phyloP scores from a whole-genome alignment of 108 stramenopile genomes.

The Conticribra guillardii region DNA sequence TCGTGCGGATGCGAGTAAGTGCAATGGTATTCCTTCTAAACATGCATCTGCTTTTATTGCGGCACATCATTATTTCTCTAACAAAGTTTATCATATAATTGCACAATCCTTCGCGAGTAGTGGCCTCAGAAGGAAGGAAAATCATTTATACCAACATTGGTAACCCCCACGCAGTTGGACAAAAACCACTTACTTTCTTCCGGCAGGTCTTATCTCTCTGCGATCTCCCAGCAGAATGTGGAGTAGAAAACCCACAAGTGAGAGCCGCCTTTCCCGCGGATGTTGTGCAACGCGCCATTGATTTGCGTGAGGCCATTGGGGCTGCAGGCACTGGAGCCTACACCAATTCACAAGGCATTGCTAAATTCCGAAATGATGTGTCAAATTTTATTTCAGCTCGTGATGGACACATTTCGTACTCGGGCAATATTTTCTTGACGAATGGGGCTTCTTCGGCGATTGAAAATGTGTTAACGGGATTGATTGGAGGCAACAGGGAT shows the following conservation, averaged over 20 bases:
- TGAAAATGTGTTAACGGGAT: conserved; percentile 67
- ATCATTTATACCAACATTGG: conserved; percentile 92
- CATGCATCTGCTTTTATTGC: too few relatives aligned
- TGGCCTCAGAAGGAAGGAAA: conserved; percentile 64
- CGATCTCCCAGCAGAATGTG: conserved; percentile 77
- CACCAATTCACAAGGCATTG: conserved; percentile 76
- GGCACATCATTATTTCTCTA: not conserved
- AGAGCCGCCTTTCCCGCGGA: conserved; percentile 64
- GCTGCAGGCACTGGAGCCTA: conserved; percentile 79
- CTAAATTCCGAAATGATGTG: conserved; percentile 74
- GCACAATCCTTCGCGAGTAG: not conserved
- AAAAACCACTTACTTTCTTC: conserved; percentile 85
- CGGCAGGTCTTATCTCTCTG: conserved; percentile 90
- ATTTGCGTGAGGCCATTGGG: conserved; percentile 69
- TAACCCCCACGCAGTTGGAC: conserved; percentile 94
- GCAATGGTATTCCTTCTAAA: too few relatives aligned
- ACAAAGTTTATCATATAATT: not conserved
- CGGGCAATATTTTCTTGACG: conserved; percentile 90
- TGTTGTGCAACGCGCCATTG: conserved; percentile 70
- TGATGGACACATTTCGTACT: conserved; percentile 73
- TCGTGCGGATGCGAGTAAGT: conserved; percentile 63
- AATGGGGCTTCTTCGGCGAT: conserved; percentile 94
- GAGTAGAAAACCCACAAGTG: conserved; percentile 65
- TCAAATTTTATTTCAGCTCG: conserved; percentile 63
- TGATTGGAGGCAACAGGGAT: conserved; percentile 81